phyloP scores from a whole-genome alignment of 106 monocot genomes.

The Allium fistulosum region DNA sequence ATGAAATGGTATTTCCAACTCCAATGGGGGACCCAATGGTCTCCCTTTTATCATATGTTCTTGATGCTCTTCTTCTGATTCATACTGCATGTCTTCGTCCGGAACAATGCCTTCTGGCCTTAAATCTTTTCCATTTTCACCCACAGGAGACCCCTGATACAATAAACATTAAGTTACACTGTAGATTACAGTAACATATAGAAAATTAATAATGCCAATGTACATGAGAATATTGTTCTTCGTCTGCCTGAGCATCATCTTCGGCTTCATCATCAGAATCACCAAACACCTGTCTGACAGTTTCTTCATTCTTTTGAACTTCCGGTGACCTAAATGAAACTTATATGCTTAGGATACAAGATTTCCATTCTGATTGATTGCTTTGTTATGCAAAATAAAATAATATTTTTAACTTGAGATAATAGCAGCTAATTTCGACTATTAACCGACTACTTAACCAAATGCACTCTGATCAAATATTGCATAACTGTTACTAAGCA shows the following conservation, averaged over 20 bases:
- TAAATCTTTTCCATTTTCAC: constrained; percentile 62
- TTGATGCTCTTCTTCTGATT: constrained; percentile 80
- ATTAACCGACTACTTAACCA: too few species aligned
- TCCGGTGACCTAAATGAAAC: constrained; percentile 25
- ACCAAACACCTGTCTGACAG: constrained; percentile 87
- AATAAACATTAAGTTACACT: not conserved
- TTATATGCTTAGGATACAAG: not conserved
- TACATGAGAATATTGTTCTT: constrained; percentile 62
- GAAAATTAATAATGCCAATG: not conserved
- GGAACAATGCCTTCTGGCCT: constrained; percentile 80
- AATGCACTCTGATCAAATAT: too few species aligned
- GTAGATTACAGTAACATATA: too few species aligned
- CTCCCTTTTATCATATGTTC: constrained; percentile 79
- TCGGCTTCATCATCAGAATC: constrained; percentile 84
- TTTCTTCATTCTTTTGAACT: constrained; percentile 57
- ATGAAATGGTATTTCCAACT: constrained; percentile 65
- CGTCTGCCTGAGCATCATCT: constrained; percentile 57
- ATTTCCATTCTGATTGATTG: too few species aligned
- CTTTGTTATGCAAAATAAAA: too few species aligned
- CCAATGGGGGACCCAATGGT: constrained; percentile 82
- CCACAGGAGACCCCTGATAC: constrained; percentile 59
- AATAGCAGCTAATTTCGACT: too few species aligned
- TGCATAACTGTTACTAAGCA: too few species aligned
- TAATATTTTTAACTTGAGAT: too few species aligned
- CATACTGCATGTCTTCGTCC: constrained; percentile 74